phyloP scores from a whole-genome alignment of 805 yeast genomes.

The Pichia paraexigua region DNA sequence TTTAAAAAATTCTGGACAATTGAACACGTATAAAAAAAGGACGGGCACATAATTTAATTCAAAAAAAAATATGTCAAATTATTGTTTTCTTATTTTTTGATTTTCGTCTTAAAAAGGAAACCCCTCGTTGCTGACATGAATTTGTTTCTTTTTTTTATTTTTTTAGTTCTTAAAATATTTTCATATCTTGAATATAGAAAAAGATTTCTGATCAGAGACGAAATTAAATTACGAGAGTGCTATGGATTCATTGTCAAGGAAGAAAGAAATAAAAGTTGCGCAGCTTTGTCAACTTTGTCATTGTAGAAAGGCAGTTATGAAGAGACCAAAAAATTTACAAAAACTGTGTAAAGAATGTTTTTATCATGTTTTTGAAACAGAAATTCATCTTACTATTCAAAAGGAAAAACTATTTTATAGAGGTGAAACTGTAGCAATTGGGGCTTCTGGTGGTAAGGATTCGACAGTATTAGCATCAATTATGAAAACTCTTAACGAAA shows the following conservation, averaged over 20 bases:
- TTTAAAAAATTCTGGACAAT: neutral
- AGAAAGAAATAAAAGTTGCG: conserved; percentile 27
- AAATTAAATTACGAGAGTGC: too few relatives aligned
- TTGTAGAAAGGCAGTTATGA: conserved; percentile 74
- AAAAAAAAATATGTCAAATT: too few relatives aligned
- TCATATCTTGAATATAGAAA: neutral
- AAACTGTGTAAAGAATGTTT: conserved; percentile 89
- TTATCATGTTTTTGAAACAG: conserved; percentile 85
- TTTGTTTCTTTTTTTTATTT: too few relatives aligned
- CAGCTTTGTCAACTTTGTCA: conserved; percentile 78
- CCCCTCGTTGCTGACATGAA: neutral
- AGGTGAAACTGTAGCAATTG: conserved; percentile 91
- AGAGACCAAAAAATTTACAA: conserved; percentile 86
- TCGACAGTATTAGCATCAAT: conserved; percentile 91
- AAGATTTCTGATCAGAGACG: too few relatives aligned
- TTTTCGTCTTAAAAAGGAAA: neutral
- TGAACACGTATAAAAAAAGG: neutral
- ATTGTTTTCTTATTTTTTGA: neutral
- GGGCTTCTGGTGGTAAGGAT: conserved; percentile 98
- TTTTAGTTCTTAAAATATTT: neutral
- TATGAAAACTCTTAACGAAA: conserved; percentile 76
- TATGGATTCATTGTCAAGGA: neutral
- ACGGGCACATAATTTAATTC: neutral
- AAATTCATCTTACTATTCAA: conserved; percentile 83
- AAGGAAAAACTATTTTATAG: conserved; percentile 57